These are phyloP conservation scores for Populus davidiana DNA, from an alignment of 345 rosid genomes.

Conservation along the genomic window DNA sequence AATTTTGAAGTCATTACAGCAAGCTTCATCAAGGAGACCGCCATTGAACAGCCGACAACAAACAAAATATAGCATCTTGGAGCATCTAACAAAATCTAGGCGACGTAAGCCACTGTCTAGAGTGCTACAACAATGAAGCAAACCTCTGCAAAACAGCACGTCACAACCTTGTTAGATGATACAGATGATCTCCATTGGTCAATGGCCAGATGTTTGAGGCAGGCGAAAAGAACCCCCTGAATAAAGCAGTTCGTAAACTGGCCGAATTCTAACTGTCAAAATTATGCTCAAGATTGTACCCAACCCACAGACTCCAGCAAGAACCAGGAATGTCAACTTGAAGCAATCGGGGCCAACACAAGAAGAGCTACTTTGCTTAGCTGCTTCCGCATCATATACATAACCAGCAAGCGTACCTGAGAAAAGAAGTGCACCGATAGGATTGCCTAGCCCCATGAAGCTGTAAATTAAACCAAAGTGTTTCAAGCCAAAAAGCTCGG, in stretches of 20 bases:
- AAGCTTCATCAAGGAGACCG: neutral
- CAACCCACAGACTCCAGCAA: constrained; percentile 72
- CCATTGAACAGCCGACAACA: neutral
- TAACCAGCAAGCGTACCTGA: constrained; percentile 78
- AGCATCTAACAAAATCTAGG: neutral
- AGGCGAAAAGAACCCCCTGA: constrained; percentile 72
- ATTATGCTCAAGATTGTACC: constrained; percentile 61
- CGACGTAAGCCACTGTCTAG: neutral
- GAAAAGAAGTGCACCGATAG: constrained; percentile 83
- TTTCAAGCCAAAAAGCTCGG: constrained; percentile 89
- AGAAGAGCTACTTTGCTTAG: constrained; percentile 67
- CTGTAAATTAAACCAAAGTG: constrained; percentile 84
- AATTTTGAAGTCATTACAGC: neutral
- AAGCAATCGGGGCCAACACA: constrained; percentile 87
- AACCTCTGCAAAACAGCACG: neutral
- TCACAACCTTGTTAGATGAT: neutral
- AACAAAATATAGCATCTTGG: neutral
- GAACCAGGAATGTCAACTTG: constrained; percentile 64
- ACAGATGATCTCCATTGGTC: constrained; percentile 4
- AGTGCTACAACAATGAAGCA: neutral
- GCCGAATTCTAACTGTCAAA: constrained; percentile 67
- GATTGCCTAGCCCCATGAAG: constrained; percentile 78
- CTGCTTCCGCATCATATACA: constrained; percentile 79
- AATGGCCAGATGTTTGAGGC: constrained; percentile 44
- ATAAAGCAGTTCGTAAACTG: constrained; percentile 88